Evolutionary conservation across 2,329 filamentous ascomycete genomes (phyloP).

Genomic region (Aureobasidium lini): DNA sequence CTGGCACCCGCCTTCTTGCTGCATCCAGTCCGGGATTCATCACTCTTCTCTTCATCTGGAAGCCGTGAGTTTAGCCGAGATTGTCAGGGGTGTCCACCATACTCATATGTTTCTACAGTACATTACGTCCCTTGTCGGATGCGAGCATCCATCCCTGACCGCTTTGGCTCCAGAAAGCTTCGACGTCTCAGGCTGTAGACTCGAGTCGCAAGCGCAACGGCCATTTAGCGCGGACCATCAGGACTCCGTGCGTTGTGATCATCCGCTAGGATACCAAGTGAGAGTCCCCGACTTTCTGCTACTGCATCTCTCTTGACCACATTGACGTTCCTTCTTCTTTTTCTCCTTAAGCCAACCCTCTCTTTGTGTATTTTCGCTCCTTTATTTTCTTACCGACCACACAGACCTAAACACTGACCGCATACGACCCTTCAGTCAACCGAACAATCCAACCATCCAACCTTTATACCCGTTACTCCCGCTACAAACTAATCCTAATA

Average conservation of each 20-base stretch:
- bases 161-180: background rate
- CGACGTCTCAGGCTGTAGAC: slow-evolving; percentile 4
- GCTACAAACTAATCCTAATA: slow-evolving; percentile 15
- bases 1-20: too few relatives aligned
- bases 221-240: background rate
- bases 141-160: background rate
- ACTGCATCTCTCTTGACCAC: slow-evolving; percentile 5
- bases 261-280: background rate
- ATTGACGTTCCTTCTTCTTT: slow-evolving; percentile 3
- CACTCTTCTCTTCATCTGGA: too few relatives aligned
- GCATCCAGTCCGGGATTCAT: too few relatives aligned
- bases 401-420: slow-evolving; percentile 9
- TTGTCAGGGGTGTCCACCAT: slow-evolving; percentile 1
- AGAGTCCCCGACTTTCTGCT: background rate
- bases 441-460: slow-evolving; percentile 1
- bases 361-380: slow-evolving; percentile 12
- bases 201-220: background rate
- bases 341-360: slow-evolving; percentile 8
- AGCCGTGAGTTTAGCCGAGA: background rate
- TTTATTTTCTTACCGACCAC: slow-evolving; percentile 5
- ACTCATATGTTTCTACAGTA: background rate
- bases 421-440: slow-evolving; percentile 3
- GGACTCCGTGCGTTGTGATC: slow-evolving; percentile 1
- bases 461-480: slow-evolving; percentile 10
- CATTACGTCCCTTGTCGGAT: background rate